phyloP scores from a whole-genome alignment of 768 basidiomycete species.

The Termitomyces sp. region DNA sequence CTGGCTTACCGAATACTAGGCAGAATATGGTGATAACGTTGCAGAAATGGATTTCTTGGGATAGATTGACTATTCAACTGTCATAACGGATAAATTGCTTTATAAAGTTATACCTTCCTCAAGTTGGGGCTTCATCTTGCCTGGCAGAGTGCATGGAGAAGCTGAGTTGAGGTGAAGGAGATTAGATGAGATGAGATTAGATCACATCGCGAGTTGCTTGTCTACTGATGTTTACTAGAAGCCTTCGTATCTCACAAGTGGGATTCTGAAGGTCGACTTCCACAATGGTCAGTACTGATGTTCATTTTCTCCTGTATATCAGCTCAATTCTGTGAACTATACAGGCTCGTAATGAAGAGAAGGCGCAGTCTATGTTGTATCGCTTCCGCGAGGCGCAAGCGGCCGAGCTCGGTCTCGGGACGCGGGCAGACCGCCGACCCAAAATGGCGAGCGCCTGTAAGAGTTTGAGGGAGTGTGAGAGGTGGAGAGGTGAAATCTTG shows the following conservation, averaged over 20 bases:
- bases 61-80: constrained; percentile 2
- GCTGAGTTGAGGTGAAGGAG: background rate
- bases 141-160: constrained; percentile 1
- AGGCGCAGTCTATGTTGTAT: constrained; percentile 41
- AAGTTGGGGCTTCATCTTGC: constrained; percentile 22
- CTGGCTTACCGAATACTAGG: constrained; percentile 62
- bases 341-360: constrained; percentile 97
- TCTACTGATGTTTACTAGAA: background rate
- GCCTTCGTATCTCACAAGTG: no score
- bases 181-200: background rate
- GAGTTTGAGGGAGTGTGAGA: constrained; percentile 88
- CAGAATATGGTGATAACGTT: constrained; percentile 75
- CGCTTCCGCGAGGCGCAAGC: constrained; percentile 97
- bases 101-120: constrained; percentile 32
- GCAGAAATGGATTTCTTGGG: constrained; percentile 65
- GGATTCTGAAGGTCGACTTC: background rate
- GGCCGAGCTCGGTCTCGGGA: constrained; percentile 89
- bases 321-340: background rate
- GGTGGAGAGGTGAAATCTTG: constrained; percentile 94
- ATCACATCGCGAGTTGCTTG: background rate
- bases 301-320: background rate
- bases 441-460: constrained; percentile 92
- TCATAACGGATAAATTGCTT: background rate
- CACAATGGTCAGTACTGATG: background rate
- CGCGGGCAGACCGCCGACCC: constrained; percentile 81